These are phyloP conservation scores for Arabidopsis arenosa DNA, from an alignment of 345 rosid species.

Conservation along the genomic window DNA sequence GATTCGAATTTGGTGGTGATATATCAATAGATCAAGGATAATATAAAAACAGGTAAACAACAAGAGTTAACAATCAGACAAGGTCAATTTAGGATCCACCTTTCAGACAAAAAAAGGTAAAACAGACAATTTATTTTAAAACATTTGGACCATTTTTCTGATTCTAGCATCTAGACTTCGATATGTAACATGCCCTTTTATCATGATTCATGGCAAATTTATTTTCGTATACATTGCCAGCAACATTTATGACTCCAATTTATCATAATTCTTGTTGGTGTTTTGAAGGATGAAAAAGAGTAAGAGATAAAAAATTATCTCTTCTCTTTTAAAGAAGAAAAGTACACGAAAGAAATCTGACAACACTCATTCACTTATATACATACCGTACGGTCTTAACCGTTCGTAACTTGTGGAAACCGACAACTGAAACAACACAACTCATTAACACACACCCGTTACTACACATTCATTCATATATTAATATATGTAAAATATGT, in stretches of 20 bases:
- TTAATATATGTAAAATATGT: too few species aligned
- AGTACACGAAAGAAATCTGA: too few species aligned
- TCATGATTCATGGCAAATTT: constrained; percentile 9
- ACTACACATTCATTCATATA: too few species aligned
- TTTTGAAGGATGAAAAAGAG: too few species aligned
- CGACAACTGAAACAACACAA: too few species aligned
- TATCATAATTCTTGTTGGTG: neutral
- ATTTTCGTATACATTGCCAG: neutral
- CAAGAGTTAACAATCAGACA: neutral
- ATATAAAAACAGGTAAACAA: neutral
- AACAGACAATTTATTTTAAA: neutral
- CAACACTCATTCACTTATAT: too few species aligned
- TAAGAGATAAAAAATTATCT: too few species aligned
- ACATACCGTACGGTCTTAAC: too few species aligned
- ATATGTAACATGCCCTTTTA: constrained; percentile 4
- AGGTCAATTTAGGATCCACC: neutral
- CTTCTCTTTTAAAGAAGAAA: too few species aligned
- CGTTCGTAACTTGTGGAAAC: too few species aligned
- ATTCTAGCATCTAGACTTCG: neutral
- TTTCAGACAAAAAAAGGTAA: constrained; percentile 4
- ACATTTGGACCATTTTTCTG: neutral
- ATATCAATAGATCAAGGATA: constrained; percentile 7
- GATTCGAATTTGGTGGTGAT: constrained; percentile 7
- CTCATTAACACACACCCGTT: too few species aligned
- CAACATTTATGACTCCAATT: neutral